phyloP scores from a whole-genome alignment of 176 grass and related monocot species.

The Zizania latifolia region DNA sequence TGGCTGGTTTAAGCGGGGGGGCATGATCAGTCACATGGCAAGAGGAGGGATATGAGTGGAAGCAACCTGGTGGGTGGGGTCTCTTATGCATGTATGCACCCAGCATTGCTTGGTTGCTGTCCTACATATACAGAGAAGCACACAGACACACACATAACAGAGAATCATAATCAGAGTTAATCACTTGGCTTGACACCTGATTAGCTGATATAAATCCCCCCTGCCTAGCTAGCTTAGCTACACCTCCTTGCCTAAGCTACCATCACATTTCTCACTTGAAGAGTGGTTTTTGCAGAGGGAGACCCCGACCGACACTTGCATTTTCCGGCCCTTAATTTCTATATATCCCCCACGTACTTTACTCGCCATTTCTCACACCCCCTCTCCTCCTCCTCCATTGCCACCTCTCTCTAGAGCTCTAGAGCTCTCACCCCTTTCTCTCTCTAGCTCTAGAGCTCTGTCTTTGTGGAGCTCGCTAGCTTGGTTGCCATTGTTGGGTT shows the following conservation, averaged over 20 bases:
- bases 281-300: too few species aligned
- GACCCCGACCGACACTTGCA: constrained; percentile 58
- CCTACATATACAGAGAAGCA: too few species aligned
- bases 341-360: constrained; percentile 60
- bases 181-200: background rate
- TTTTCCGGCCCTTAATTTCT: too few species aligned
- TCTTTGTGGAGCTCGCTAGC: too few species aligned
- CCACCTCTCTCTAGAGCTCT: too few species aligned
- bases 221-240: too few species aligned
- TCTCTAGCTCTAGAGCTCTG: background rate
- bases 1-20: too few species aligned
- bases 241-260: too few species aligned
- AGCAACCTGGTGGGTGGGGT: constrained; percentile 42
- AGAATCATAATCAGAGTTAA: too few species aligned
- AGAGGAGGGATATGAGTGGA: constrained; percentile 29
- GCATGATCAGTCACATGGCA: constrained; percentile 47
- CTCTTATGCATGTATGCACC: constrained; percentile 4
- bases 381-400: background rate
- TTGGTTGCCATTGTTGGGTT: background rate
- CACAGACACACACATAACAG: background rate
- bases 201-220: background rate
- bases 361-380: constrained; percentile 22
- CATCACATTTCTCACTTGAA: too few species aligned
- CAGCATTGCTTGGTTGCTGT: background rate
- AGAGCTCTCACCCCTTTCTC: background rate